Percentiles rank a stretch among this genome's conserved stretches.
Evolutionary conservation across 768 basidiomycete genomes (phyloP).

Genomic region (Cyclocybe aegerita): DNA sequence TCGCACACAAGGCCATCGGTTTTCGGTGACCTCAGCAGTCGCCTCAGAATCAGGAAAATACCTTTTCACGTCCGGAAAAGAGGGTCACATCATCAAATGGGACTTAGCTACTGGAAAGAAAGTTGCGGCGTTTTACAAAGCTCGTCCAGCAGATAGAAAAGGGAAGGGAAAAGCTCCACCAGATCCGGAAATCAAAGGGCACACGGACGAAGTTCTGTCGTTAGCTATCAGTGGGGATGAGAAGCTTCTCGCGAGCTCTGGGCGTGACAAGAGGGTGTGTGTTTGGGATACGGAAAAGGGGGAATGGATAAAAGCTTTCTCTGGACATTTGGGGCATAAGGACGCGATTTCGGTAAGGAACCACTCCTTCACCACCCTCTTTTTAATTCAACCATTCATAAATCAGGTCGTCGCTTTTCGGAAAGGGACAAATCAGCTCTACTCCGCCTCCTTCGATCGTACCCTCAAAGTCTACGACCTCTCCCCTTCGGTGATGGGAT

Average conservation of each 20-base stretch:
- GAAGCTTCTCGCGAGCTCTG: constrained; percentile 81
- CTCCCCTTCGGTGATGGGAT: constrained; percentile 73
- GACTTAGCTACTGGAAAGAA: constrained; percentile 66
- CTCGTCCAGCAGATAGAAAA: constrained; percentile 48
- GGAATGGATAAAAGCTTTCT: constrained; percentile 78
- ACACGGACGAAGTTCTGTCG: constrained; percentile 82
- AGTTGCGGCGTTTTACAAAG: constrained; percentile 58
- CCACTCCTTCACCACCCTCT: neutral
- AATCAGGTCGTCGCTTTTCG: constrained; percentile 69
- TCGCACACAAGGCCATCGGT: constrained; percentile 70
- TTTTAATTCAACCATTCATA: neutral
- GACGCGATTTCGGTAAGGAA: constrained; percentile 36
- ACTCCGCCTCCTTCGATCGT: constrained; percentile 81
- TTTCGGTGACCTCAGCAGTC: constrained; percentile 80
- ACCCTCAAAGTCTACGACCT: constrained; percentile 87
- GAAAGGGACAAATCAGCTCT: constrained; percentile 72
- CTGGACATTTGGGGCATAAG: constrained; percentile 72
- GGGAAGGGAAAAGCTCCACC: constrained; percentile 52
- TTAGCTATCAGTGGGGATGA: constrained; percentile 87
- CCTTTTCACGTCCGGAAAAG: constrained; percentile 90
- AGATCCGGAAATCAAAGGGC: constrained; percentile 58
- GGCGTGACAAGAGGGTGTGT: constrained; percentile 77
- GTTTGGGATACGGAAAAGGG: constrained; percentile 82
- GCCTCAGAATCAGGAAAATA: constrained; percentile 69
- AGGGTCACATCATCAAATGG: constrained; percentile 89